Conservation (phyloP, 2,329 filamentous ascomycete species). For the Hypomyces perniciosus region DNA sequence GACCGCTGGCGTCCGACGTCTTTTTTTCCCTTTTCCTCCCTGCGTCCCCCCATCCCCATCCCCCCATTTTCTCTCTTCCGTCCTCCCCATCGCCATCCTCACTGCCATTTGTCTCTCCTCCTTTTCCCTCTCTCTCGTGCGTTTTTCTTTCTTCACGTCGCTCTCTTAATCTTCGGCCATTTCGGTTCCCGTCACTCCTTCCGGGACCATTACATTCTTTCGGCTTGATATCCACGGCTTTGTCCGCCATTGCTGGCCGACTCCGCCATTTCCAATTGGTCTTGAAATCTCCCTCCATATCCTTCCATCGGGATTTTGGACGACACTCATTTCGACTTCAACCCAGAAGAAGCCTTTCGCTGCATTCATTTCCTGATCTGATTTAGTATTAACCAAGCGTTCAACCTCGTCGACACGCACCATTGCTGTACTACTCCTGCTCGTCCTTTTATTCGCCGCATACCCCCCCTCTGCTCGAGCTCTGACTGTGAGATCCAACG, state of each 20-base stretch:
- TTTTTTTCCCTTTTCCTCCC: constrained; percentile 21
- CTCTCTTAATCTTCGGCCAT: constrained; percentile 43
- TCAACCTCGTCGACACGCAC: not conserved
- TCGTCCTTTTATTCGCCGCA: not conserved
- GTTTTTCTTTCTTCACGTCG: constrained; percentile 44
- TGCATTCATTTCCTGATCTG: too few species aligned
- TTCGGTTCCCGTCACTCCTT: constrained; percentile 48
- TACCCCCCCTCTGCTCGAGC: not conserved
- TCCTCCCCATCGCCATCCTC: constrained; percentile 29
- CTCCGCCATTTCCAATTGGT: constrained; percentile 11
- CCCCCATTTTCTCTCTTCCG: constrained; percentile 30
- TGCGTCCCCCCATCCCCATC: constrained; percentile 31
- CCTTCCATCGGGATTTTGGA: constrained; percentile 17
- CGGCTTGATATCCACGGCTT: constrained; percentile 24
- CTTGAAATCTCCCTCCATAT: constrained; percentile 13
- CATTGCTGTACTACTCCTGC: not conserved
- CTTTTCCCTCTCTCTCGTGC: constrained; percentile 28
- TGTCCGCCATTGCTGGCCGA: constrained; percentile 9
- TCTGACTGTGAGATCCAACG: not conserved
- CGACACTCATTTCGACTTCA: constrained; percentile 21
- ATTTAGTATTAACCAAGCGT: not conserved
- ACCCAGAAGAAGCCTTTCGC: constrained; percentile 4
- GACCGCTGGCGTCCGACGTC: constrained; percentile 2
- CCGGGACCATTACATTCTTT: constrained; percentile 41
- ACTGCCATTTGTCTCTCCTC: constrained; percentile 29